Evolutionary conservation across 2,329 filamentous ascomycete genomes (phyloP).

Genomic region (Cryphonectria naterciae): DNA sequence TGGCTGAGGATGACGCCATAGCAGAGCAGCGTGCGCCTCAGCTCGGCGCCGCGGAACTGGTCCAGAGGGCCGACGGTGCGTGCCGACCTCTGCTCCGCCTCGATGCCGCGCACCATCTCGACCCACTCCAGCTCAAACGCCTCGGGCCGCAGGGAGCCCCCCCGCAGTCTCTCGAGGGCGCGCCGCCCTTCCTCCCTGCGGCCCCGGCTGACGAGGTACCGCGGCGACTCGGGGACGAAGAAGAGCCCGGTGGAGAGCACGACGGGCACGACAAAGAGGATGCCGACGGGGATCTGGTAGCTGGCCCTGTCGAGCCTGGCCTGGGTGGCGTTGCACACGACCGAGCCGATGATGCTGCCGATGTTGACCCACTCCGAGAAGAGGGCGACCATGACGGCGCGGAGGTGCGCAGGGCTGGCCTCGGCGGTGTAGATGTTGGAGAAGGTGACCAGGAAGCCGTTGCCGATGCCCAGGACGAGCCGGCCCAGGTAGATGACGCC

Average conservation of each 20-base stretch:
- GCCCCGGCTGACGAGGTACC: constrained; percentile 46
- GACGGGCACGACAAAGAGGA: constrained; percentile 50
- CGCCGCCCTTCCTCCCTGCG: constrained; percentile 34
- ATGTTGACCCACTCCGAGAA: constrained; percentile 55
- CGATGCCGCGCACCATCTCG: constrained; percentile 45
- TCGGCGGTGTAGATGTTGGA: constrained; percentile 54
- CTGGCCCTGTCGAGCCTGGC: constrained; percentile 43
- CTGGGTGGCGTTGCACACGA: constrained; percentile 47
- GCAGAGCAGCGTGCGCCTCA: constrained; percentile 54
- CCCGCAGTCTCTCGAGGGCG: constrained; percentile 39
- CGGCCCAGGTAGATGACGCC: constrained; percentile 51
- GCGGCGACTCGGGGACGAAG: constrained; percentile 51
- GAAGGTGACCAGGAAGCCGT: constrained; percentile 51
- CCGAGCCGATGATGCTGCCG: constrained; percentile 50
- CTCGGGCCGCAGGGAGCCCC: constrained; percentile 36
- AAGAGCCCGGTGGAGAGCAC: constrained; percentile 49
- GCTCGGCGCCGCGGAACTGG: constrained; percentile 48
- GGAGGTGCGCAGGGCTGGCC: constrained; percentile 49
- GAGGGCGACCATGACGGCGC: constrained; percentile 52
- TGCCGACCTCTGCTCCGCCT: constrained; percentile 42
- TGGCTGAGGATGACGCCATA: constrained; percentile 52
- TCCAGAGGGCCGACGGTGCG: constrained; percentile 41
- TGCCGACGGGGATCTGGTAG: constrained; percentile 53
- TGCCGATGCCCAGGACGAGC: constrained; percentile 47
- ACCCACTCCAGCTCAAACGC: constrained; percentile 45